Base-by-base conservation (phyloP, 2,329 filamentous ascomycete species). In the Fusarium begoniae region DNA sequence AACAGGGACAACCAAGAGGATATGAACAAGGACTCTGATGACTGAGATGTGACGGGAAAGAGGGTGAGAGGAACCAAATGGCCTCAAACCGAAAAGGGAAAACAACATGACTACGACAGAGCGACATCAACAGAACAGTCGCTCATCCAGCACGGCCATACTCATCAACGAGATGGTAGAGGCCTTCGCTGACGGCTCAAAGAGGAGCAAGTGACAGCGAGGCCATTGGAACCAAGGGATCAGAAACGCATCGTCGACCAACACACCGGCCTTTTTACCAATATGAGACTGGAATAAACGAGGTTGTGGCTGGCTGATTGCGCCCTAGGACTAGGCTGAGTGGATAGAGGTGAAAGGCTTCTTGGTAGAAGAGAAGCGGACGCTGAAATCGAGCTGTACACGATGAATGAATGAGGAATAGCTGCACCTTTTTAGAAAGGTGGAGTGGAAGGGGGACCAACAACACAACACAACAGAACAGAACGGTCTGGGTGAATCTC, bases 1-100 rank as follows among this genome's bases (percentile, higher is more conserved):
- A 88, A 89, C 47, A 84, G 84, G 26, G 85, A 77, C 45, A 77
- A 79, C 51, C 72, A 77, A 37, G 73, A 72, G 35, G 69, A 75
- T 26, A 70, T 78, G 20, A 66, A 75, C 53, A 77, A 78, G 61
- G 74, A 76, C 37, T 65, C 69, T 6, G 74, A 78, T 63, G 77
- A 79, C 47, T 79, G 77, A 79, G 55, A 20, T 30, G 53, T 66
- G 58, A 35, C 26, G 48, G 53, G 66, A 59, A 60, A 50, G 58
- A 65, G 57, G 62, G 70, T 56, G 69, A 75, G 57, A 60, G 70
- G 58, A 73, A 65, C 47, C 51, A 48, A 28, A 63, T 61, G 66
- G 68, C 70, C 70, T 72, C 73, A 47, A 75, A 48, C 68, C 56
- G 40, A 59, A 70, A 56, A 74, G 59, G 56, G 40, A 59, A 73